Evolutionary conservation across 805 yeast species (phyloP), one percentile per base, ranked within the genome.

Genomic region (Pichia californica): DNA sequence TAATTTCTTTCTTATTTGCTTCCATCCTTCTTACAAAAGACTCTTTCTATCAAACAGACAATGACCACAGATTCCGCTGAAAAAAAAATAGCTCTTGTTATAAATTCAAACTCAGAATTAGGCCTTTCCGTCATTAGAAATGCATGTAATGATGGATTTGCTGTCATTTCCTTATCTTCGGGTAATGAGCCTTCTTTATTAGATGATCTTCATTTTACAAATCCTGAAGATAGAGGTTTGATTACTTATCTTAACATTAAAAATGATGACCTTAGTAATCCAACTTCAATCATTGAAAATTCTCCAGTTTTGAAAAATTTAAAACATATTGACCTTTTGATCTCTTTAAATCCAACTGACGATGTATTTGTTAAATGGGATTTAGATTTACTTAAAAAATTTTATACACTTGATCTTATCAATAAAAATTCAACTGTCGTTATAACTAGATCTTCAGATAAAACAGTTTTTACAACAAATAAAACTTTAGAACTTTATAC

Each of bases 351-450:
- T 37, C 21, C 30, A 14, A 36, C 50, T 6, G 39, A 38, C 5
- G 31, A 38, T 2, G 10, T 11, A 14, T 46, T 40, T 11, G 39
- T 29, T 11, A 37, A 41, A 20, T 43, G 47, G 43, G 50, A 47
- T 36, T 18, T 47, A 1, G 36, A 43, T 21, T 18, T 47, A 16
- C 16, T 44, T 14, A 15, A 38, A 6, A 30, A 27, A n/a, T 19
- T 43, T 2, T 26, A 18, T 11, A 18, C n/a, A 29, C 20, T 30
- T 3, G 21, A 15, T 15, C 4, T 34, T 2, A 28, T 47, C 10
- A 21, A 20, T 8, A n/a, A 26, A 23, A 25, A 39, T 9, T 35
- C 44, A 18, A 38, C 44, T 2, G 41, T 41, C 11, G 34, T 43
- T 7, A 23, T 47, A 7, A 33, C 37, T 4, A 40, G 47, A 27